phyloP scores from a whole-genome alignment of 75 land plant genomes.

The Sequoia sempervirens region DNA sequence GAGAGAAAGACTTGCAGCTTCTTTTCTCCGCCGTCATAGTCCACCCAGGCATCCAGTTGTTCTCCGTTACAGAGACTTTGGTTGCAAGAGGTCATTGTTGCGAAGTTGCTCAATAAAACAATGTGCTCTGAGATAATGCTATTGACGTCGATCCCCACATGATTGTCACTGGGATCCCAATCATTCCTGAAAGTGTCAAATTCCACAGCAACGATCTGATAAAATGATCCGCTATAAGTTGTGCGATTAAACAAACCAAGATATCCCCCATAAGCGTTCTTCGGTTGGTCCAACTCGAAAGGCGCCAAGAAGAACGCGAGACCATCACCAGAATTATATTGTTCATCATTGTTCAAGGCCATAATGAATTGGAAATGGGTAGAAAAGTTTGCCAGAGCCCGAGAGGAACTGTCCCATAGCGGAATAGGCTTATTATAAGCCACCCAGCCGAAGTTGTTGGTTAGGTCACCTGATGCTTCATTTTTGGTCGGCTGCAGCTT shows the following conservation, averaged over 20 bases:
- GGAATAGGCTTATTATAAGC: no score
- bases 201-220: slow-evolving; percentile 24
- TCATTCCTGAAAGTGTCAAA: slow-evolving; percentile 38
- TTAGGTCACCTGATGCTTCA: no score
- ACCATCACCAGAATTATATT: not conserved
- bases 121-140: not conserved
- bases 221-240: not conserved
- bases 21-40: not conserved
- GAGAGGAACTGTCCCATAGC: no score
- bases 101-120: not conserved
- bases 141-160: slow-evolving; percentile 30
- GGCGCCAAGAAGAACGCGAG: not conserved
- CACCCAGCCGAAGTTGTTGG: no score
- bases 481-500: no score
- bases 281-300: not conserved
- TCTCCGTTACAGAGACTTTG: not conserved
- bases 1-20: not conserved
- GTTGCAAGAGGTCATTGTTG: no score
- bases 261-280: not conserved
- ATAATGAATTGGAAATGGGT: slow-evolving; percentile 4
- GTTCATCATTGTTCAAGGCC: not conserved
- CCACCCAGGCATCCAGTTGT: slow-evolving; percentile 11
- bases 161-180: slow-evolving; percentile 31
- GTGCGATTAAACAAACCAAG: not conserved
- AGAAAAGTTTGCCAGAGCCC: no score